Base-by-base conservation (phyloP, 345 rosid genomes). In the Salix purpurea region DNA sequence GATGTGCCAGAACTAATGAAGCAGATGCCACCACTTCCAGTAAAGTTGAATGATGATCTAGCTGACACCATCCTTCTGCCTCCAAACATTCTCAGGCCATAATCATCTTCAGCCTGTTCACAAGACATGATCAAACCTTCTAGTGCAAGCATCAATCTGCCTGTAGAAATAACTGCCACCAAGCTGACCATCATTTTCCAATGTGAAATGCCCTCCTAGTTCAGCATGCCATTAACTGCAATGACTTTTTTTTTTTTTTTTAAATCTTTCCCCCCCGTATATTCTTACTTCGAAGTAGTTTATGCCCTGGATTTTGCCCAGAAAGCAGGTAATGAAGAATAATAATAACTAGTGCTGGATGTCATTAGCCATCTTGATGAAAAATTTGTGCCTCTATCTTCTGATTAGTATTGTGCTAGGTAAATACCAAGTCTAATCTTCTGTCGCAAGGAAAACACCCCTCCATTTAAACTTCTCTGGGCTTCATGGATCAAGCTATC, bases 1-100 rank as follows among this genome's bases (percentile, higher is more conserved):
- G 88, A 88, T 42, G 79, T 69, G 71, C 88, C 89, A 1, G 94
- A 91, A 56, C 65, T 75, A 74, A 92, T 88, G 97, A 86, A 85
- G 86, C 90, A 82, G 87, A 92, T 92, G 98, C 97, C 94, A 19
- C 74, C 84, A 1, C 87, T 92, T 34, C 90, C 91, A 1, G 91
- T 82, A 65, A 84, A 56, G 78, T 36, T 94, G 80, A 87, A 85
- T 4, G 90, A 88, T 4, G 89, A 84, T 50, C 90, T 92, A 21
- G 87, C 83, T 39, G 71, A 78, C 72, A 66, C 84, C 65, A 81
- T 92, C 73, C 84, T 88, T 67, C 79, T 84, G 64, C 72, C 60
- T 14, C 40, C 85, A 58, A 65, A 77, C 72, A 81, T 72, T 70
- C 69, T 68, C 37, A 62, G n/a, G 65, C 65, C 70, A 70, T 75